Evolutionary conservation across 129 eudicot genomes (phyloP), one percentile per base, ranked within the genome.

Genomic region (Ambrosia artemisiifolia): DNA sequence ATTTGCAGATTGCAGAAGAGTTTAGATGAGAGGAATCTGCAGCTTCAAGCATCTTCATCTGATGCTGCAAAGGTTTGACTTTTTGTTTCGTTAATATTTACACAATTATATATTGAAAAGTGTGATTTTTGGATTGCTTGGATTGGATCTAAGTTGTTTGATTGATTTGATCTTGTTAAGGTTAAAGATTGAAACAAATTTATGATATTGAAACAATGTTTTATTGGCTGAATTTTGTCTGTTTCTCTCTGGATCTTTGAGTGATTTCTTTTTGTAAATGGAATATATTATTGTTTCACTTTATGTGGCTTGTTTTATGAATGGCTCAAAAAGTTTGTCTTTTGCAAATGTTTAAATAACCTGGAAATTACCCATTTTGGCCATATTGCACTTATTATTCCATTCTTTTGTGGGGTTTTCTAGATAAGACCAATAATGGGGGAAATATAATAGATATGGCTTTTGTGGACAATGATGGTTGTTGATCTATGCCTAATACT

Each of bases 1-100:
- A 78, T 91, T 16, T 63, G 16, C 60, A 83, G 81, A 67, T 80
- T 95, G 80, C 89, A 85, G 60, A 88, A 69, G 83, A 83, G 81
- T 64, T 85, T 91, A 76, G 96, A 95, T 75, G 97, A 88, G 75
- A 86, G 80, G 47, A 80, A 83, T 81, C 75, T 67, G 67, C 87
- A 84, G 77, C 87, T 95, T 65, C 84, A 86, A 60, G 88, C 87
- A 79, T 81, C 97, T 57, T 83, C 89, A 28, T 88, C 88, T 18
- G 83, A 76, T 73, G 84, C 96, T 12, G 87, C 83, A 71, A 86
- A 81, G 97, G 99, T 95, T 68, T 50, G 34, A 66, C 59, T 61
- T 71, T 63, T 0, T 11, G 11, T 34, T 35, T 43, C 20, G 16
- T 2, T 11, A 40, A 40, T 10, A 40, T 40, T 14, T 19, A 24